These are phyloP conservation scores for Phragmites australis DNA, from an alignment of 176 grass and related monocot genomes.

Conservation along the genomic window DNA sequence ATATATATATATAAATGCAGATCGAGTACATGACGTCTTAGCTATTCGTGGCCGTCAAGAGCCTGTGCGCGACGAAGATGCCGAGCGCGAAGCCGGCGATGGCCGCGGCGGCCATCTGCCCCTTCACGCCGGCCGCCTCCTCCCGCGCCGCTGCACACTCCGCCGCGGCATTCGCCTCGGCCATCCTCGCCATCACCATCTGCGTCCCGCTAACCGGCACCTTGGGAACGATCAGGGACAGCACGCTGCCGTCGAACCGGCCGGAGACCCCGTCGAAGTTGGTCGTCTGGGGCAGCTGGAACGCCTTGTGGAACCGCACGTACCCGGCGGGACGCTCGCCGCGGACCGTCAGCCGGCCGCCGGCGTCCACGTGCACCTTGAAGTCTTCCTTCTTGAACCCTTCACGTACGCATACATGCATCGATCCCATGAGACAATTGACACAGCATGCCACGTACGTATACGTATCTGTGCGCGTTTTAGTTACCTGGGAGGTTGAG, in stretches of 20 bases:
- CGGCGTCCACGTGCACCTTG: slow-evolving; percentile 43
- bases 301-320: slow-evolving; percentile 36
- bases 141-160: not conserved
- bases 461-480: not conserved
- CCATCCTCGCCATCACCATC: not conserved
- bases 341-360: slow-evolving; percentile 50
- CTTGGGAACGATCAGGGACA: slow-evolving; percentile 52
- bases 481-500: slow-evolving; percentile 61
- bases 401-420: not conserved
- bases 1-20: not conserved
- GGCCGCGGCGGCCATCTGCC: slow-evolving; percentile 38
- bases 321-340: slow-evolving; percentile 34
- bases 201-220: not conserved
- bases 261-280: slow-evolving; percentile 43
- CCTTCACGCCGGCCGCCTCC: slow-evolving; percentile 2
- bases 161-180: not conserved
- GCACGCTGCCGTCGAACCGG: slow-evolving; percentile 44
- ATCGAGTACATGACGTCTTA: not conserved
- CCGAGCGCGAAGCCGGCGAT: slow-evolving; percentile 57
- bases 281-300: slow-evolving; percentile 48
- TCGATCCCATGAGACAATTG: not conserved
- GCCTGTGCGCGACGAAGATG: slow-evolving; percentile 35
- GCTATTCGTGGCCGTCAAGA: slow-evolving; percentile 5
- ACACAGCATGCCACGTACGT: too few species aligned
- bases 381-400: slow-evolving; percentile 67